Evolutionary conservation across 768 basidiomycete genomes (phyloP), one percentile per base, ranked within the genome.

Genomic region (Pulveroboletus frians): DNA sequence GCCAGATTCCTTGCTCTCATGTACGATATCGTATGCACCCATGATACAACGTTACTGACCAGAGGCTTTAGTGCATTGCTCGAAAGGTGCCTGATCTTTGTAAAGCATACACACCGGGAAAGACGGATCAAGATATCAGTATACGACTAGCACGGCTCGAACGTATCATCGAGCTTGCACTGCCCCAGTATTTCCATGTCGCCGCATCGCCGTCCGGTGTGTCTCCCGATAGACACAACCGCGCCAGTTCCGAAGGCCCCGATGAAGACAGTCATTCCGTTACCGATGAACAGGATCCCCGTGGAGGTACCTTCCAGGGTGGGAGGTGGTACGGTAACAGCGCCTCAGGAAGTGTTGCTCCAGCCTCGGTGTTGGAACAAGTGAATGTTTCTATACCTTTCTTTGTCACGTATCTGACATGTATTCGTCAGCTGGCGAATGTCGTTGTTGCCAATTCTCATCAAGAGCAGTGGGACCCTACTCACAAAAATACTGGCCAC

Each of bases 21-120:
- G 88, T 90, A 55, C 53, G 66, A 77, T 69, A 26, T 48, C 49
- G 30, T 46, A 32, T 26, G 10, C 21, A 18, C 9, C 49, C 27
- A 30, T 53, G 48, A 49, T 18, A 36, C 45, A 21, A 29, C 32
- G 18, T 55, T 43, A 41, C 38, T 59, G 40, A 59, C 40, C 55
- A 47, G 46, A 51, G 49, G 32, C 30, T 58, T 49, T 57, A 92
- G 84, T 92, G 89, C 56, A 68, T 90, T 54, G 82, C 89, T 43
- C 83, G 89, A 61, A 92, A 90, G 66, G 88, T 92, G 0, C 89
- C 89, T 27, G 88, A 91, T 51, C 71, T 92, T 37, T 92, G 89
- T 73, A 88, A 88, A 64, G 84, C 89, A 0, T 92, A 92, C 61
- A 91, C 87, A 7, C 90, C 89, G 9, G 89, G 89, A 49, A 92